Base-by-base conservation (phyloP, 352 stramenopile genomes). In the Pythium aphanidermatum region DNA sequence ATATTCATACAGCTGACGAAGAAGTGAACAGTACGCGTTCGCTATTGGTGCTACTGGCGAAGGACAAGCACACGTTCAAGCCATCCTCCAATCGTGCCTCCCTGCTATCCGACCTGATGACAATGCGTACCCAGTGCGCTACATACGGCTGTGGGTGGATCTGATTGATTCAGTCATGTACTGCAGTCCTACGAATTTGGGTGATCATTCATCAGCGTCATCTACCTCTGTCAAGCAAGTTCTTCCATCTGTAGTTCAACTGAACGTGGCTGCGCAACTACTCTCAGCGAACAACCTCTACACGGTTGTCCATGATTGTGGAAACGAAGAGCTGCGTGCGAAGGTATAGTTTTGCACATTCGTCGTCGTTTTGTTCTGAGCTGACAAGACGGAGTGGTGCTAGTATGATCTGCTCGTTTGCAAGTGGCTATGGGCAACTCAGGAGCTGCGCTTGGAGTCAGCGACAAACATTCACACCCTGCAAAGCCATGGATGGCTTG, bases 401-500 rank as follows among this genome's bases (percentile, higher is more conserved):
- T 47, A 92, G 80, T 89, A 85, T 40, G 63, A 92, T 26, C 51
- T 89, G 4, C 64, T 63, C 2, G 43, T 89, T 10, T 74, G 59
- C 28, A 92, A 85, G 61, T 92, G 72, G 74, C 50, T 89, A 33
- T 92, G 80, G 80, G 80, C 65, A 12, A 82, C 74, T 4, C 53
- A 75, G 42, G 60, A 65, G 14, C 16, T 77, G n/a, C 52, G 24
- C 7, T 17, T 62, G 14, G 20, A 16, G 16, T 17, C 21, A 13
- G 9, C 4, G 5, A 12, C 9, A 16, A 7, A 14, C 17, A 25
- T 16, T 23, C 7, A 16, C 23, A 40, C 23, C 1, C 14, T 43
- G 11, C 51, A 32, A 2, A 58, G 16, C 40, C 58, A 40, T 36
- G 43, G 31, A 28, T n/a, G 17, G 11, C 52, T 91, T 5, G 75